These are phyloP conservation scores for Epichloe sylvatica DNA, from an alignment of 2,329 filamentous ascomycete species.

Conservation along the genomic window DNA sequence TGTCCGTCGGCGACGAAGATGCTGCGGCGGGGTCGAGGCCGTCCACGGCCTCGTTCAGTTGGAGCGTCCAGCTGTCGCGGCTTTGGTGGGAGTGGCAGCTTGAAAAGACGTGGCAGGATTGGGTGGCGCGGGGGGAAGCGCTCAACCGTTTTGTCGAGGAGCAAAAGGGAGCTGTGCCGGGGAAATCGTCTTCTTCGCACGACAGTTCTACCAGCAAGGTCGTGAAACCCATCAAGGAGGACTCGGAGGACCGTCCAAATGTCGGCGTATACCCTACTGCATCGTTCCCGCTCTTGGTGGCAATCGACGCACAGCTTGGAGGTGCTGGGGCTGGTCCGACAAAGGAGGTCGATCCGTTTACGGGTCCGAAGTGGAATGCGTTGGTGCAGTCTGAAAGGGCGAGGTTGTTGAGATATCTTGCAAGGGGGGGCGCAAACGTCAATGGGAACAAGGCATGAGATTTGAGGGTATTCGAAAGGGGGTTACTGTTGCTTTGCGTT, in stretches of 20 bases:
- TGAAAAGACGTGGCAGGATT: constrained; percentile 21
- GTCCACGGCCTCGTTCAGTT: constrained; percentile 14
- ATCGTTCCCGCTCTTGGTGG: neutral
- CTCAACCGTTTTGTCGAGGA: constrained; percentile 25
- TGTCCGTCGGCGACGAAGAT: neutral
- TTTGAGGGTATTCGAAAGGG: neutral
- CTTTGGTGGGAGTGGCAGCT: constrained; percentile 20
- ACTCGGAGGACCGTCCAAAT: constrained; percentile 2
- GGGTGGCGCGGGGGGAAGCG: constrained; percentile 27
- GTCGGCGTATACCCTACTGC: constrained; percentile 1
- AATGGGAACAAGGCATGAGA: neutral
- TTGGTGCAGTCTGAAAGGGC: constrained; percentile 1
- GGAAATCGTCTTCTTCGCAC: constrained; percentile 3
- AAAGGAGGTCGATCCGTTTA: constrained; percentile 3
- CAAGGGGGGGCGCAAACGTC: neutral
- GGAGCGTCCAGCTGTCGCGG: constrained; percentile 17
- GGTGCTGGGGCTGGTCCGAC: neutral
- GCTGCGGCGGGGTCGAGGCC: neutral
- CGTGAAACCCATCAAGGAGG: neutral
- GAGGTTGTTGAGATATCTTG: neutral
- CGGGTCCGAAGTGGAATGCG: constrained; percentile 2
- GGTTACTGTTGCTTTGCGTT: too few species aligned
- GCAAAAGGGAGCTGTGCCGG: constrained; percentile 19
- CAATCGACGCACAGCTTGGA: neutral
- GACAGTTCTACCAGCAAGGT: neutral